These are phyloP conservation scores for Musa itinerans DNA, from an alignment of 176 grass and related monocot genomes.

Conservation along the genomic window DNA sequence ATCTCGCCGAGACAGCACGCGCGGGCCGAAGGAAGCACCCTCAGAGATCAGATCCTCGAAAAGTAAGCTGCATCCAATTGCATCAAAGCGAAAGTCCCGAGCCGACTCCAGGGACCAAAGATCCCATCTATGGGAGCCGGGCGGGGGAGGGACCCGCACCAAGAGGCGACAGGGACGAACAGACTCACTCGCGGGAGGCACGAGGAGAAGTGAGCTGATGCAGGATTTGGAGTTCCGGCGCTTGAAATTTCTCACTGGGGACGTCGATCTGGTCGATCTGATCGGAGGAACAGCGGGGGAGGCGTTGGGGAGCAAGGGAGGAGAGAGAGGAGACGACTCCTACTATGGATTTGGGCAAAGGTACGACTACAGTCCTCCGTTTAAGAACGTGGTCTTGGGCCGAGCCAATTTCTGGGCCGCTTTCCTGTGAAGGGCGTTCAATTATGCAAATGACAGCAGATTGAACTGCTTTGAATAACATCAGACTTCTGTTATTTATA, in stretches of 20 bases:
- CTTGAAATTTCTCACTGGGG: not conserved
- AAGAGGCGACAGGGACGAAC: not conserved
- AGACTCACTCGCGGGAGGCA: not conserved
- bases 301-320: not conserved
- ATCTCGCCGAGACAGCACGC: conserved; percentile 21
- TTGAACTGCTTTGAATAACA: too few relatives aligned
- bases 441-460: too few relatives aligned
- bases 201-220: not conserved
- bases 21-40: not conserved
- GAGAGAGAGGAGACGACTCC: not conserved
- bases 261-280: not conserved
- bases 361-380: conserved; percentile 1
- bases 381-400: not conserved
- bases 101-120: not conserved
- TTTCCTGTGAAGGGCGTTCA: not conserved
- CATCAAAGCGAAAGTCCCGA: not conserved
- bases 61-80: not conserved
- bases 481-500: too few relatives aligned
- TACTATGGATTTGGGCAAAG: not conserved
- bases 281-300: not conserved
- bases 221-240: not conserved
- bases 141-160: not conserved
- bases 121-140: conserved; percentile 6
- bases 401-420: not conserved
- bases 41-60: not conserved